Base-by-base conservation (phyloP, 441 rosid genomes). In the Pelargonium cotyledonis region DNA sequence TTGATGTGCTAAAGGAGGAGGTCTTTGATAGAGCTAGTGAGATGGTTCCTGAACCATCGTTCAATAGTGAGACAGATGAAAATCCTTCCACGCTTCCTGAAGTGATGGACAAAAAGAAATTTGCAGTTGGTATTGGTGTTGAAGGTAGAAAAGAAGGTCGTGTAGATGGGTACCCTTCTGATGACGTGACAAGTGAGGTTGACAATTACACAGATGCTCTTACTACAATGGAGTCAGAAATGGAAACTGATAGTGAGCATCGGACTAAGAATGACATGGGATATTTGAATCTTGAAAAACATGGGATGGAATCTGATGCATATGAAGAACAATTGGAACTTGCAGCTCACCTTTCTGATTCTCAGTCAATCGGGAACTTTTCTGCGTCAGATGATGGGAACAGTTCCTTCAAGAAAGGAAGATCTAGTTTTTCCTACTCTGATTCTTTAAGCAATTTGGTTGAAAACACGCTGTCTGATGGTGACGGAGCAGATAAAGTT, bases 181-280 rank as follows among this genome's bases (percentile, higher is more conserved):
- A 92, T 79, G 93, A 88, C 40, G 68, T 86, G 76, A 72, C 79
- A 70, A 90, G 96, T 71, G 99, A 95, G 82, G 83, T 89, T 70
- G 99, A 95, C 58, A 88, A 85, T 76, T 95, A 86, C 77, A 69
- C 82, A 85, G 99, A 95, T 84, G 98, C 98, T 68, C 90, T 88
- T 76, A 76, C 96, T 67, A 85, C 89, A 40, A 81, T 92, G 88
- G 99, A 92, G 71, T 88, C 91, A 26, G 99, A 92, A 84, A 78
- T 83, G 74, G 99, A 95, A 77, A 83, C 84, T 38, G 97, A 87
- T 68, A 80, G 78, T 73, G 92, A 87, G 19, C 74, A 68, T 66
- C 83, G 82, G 65, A 31, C 60, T 73, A 89, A 78, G 68, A 76
- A 47, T 60, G 66, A 67, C 66, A 12, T 61, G 47, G 73, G 73